These are phyloP conservation scores for Fusarium newnesense DNA, from an alignment of 2,329 filamentous ascomycete genomes.

Conservation along the genomic window DNA sequence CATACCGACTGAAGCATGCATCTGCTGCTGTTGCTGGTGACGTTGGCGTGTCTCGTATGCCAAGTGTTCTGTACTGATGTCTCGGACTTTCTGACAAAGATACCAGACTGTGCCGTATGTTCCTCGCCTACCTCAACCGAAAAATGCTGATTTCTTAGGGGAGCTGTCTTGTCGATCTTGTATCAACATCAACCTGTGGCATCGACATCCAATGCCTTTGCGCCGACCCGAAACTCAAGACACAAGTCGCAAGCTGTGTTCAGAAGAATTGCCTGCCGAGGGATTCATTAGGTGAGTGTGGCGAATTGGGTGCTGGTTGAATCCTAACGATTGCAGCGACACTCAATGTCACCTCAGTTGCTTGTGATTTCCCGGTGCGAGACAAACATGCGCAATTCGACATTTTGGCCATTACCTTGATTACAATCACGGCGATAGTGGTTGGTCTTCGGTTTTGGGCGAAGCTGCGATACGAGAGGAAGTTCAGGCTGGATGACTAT, in stretches of 20 bases:
- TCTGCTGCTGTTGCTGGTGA: slow-evolving; percentile 6
- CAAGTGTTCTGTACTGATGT: not conserved
- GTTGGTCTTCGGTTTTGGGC: not conserved
- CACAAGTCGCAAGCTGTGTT: not conserved
- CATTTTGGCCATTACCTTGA: not conserved
- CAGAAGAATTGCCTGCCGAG: not conserved
- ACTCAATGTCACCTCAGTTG: not conserved
- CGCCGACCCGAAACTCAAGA: slow-evolving; percentile 2
- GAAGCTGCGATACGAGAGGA: not conserved
- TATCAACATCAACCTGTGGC: slow-evolving; percentile 3
- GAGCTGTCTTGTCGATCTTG: slow-evolving; percentile 3
- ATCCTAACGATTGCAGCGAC: not conserved
- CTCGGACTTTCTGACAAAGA: not conserved
- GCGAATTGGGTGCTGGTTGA: fast-evolving
- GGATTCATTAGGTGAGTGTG: not conserved
- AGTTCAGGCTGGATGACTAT: not conserved
- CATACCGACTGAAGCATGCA: not conserved
- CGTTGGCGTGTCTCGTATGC: slow-evolving; percentile 7
- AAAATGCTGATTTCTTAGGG: not conserved
- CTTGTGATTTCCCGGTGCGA: not conserved
- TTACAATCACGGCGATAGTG: not conserved
- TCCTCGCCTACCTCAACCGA: fast-evolving
- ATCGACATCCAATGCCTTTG: slow-evolving; percentile 9
- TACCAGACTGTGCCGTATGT: slow-evolving; percentile 17
- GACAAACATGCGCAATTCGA: slow-evolving; percentile 2